Evolutionary conservation across 208 protist species (phyloP), one percentile per base, ranked within the genome.

Genomic region (Leishmania turanica): DNA sequence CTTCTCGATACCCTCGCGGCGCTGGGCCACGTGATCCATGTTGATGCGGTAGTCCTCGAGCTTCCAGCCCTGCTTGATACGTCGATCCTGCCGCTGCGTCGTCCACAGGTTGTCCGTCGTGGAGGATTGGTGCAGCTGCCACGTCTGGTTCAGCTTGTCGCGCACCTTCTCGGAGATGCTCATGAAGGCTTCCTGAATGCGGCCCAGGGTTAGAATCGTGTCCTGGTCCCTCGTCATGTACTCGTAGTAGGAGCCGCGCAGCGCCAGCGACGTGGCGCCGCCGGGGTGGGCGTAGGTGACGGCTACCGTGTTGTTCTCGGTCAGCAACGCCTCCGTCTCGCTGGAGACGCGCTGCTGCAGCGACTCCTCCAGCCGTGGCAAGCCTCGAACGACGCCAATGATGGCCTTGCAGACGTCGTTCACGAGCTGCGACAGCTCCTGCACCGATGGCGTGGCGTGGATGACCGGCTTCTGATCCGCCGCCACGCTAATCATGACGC

Each of bases 41-140:
- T 98, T 96, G 82, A 96, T 95, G 53, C 92, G 88, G 89, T 99
- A 99, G 88, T 97, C 92, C 81, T 99, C 98, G 56, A 99, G 98
- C 78, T 92, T 85, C 84, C 94, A 96, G 53, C 93, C 93, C 82
- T 98, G 95, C 87, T 98, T 98, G 78, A 98, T 98, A 84, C 95
- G 95, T 27, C 97, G 90, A 79, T 98, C 92, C 78, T 98, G 96
- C 81, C 98, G 96, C 84, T 95, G 89, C 75, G 98, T 98, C 45
- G 96, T 96, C 95, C 98, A 99, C 19, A 99, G 85, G 62, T 95
- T 97, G 80, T 98, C 95, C 21, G 99, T 99, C 65, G 98, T 98
- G 8, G 89, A 92, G 47, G 98, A 97, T 88, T 99, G 99, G 79
- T 99, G 97, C 51, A 98, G 86, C 83, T 98, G 96, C 98, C 98